These are phyloP conservation scores for Botrytis medusae DNA, from an alignment of 2,329 filamentous ascomycete species.

Conservation along the genomic window DNA sequence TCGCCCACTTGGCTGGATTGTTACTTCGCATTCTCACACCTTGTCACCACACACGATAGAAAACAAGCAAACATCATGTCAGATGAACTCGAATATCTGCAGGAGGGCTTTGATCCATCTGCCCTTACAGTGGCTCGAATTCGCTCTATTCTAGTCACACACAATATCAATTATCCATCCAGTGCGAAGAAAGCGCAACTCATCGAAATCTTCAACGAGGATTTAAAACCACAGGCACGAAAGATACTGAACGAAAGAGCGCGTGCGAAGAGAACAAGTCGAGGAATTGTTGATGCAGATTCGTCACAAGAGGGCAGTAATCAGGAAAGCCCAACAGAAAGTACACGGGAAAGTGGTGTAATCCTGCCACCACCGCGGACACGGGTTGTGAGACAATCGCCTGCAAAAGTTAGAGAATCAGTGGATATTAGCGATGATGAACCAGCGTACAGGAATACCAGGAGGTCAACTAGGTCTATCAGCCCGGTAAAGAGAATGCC, in stretches of 20 bases:
- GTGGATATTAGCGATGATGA: slow-evolving; percentile 24
- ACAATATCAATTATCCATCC: slow-evolving; percentile 81
- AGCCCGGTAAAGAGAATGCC: slow-evolving; percentile 53
- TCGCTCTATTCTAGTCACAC: slow-evolving; percentile 85
- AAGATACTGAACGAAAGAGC: slow-evolving; percentile 74
- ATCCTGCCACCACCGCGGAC: slow-evolving; percentile 51
- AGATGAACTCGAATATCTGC: slow-evolving; percentile 67
- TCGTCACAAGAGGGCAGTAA: slow-evolving; percentile 42
- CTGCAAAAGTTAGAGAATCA: slow-evolving; percentile 46
- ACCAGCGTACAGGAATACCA: slow-evolving; percentile 38
- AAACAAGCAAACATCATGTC: slow-evolving; percentile 21
- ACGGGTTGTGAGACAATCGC: slow-evolving; percentile 51
- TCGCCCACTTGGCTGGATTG: background rate
- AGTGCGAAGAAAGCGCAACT: slow-evolving; percentile 91
- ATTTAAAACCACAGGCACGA: slow-evolving; percentile 75
- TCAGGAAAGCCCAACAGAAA: slow-evolving; percentile 42
- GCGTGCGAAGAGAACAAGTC: slow-evolving; percentile 80
- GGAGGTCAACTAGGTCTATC: slow-evolving; percentile 55
- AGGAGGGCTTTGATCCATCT: slow-evolving; percentile 80
- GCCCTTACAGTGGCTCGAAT: slow-evolving; percentile 83
- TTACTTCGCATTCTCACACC: background rate
- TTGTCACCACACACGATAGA: background rate
- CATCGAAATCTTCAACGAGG: slow-evolving; percentile 76
- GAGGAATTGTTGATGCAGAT: slow-evolving; percentile 72
- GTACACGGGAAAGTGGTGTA: slow-evolving; percentile 41